Conservation (phyloP, 176 grass and related monocot species). For the Oryza rufipogon region DNA sequence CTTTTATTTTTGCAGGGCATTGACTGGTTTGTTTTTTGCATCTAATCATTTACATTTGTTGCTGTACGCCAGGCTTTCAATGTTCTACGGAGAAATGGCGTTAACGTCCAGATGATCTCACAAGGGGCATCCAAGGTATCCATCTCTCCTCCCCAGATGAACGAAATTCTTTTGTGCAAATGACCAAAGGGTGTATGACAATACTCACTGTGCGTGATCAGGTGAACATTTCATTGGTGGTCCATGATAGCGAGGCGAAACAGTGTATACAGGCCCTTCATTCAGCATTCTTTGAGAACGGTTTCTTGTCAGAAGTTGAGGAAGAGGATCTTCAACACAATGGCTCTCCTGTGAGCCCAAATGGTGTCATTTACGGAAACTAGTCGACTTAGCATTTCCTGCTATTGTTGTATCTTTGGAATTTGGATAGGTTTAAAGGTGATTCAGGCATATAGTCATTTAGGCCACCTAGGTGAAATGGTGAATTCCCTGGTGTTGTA, state of each 20-base stretch:
- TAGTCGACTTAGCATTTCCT: slow-evolving; percentile 37
- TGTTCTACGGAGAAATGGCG: slow-evolving; percentile 74
- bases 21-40: neutral
- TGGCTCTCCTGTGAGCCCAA: slow-evolving; percentile 30
- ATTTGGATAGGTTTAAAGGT: slow-evolving; percentile 22
- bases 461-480: slow-evolving; percentile 3
- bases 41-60: neutral
- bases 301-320: slow-evolving; percentile 72
- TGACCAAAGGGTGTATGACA: neutral
- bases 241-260: slow-evolving; percentile 84
- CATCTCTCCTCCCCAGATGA: neutral
- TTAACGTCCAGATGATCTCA: slow-evolving; percentile 98
- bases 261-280: slow-evolving; percentile 81
- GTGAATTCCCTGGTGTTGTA: slow-evolving; percentile 36
- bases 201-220: slow-evolving; percentile 26
- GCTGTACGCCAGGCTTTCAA: slow-evolving; percentile 65
- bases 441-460: slow-evolving; percentile 30
- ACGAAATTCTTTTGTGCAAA: neutral
- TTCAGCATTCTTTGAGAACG: slow-evolving; percentile 82
- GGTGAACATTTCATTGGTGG: slow-evolving; percentile 97
- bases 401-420: neutral
- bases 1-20: neutral
- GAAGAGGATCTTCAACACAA: slow-evolving; percentile 43
- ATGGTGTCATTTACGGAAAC: slow-evolving; percentile 32
- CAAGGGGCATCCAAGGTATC: slow-evolving; percentile 97